A percentile compares a stretch with the other conserved stretches of the same genome.
Evolutionary conservation across 179 eudicot genomes (phyloP).

Genomic region (Spinacia oleracea): DNA sequence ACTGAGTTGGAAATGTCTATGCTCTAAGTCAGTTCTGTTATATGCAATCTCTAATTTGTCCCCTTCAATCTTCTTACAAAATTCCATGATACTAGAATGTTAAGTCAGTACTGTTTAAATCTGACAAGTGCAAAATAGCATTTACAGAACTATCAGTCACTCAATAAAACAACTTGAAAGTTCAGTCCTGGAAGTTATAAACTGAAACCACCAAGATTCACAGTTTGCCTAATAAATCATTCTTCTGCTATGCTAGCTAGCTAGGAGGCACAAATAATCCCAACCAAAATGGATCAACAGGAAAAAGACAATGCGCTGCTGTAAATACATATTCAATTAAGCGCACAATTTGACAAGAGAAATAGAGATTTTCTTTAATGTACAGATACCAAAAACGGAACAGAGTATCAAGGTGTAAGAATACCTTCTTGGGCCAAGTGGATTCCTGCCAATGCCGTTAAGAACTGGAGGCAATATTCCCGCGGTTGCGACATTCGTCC

Average conservation of each 20-base stretch:
- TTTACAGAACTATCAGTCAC: not conserved
- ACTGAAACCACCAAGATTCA: not conserved
- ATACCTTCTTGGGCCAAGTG: conserved; percentile 34
- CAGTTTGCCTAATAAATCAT: no score
- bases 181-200: not conserved
- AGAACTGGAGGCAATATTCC: conserved; percentile 34
- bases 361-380: not conserved
- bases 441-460: conserved; percentile 57
- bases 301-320: not conserved
- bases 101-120: not conserved
- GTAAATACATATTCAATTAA: not conserved
- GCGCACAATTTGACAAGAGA: not conserved
- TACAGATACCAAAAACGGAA: not conserved
- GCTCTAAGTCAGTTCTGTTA: no score
- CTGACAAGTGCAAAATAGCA: not conserved
- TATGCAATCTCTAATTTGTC: not conserved
- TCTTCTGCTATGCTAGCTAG: no score
- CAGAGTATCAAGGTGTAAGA: not conserved
- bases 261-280: no score
- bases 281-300: not conserved
- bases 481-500: conserved; percentile 34
- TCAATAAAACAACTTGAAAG: not conserved
- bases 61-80: not conserved
- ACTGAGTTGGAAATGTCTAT: no score
- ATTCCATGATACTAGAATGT: not conserved